Conservation (phyloP, 1,284 basidiomycete species). For the Earliella scabrosa region DNA sequence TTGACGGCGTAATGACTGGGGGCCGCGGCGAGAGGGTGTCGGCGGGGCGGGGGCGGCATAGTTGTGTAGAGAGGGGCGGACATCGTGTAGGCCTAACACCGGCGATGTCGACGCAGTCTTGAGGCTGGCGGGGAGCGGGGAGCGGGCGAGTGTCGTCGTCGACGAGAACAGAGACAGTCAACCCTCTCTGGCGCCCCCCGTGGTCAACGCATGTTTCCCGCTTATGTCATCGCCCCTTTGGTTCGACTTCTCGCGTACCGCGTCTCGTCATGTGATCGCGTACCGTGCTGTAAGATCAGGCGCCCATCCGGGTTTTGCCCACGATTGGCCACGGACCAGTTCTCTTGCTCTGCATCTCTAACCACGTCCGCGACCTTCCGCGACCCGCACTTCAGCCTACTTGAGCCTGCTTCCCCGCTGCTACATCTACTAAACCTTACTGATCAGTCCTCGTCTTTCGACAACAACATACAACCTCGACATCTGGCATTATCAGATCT, state of each 20-base stretch:
- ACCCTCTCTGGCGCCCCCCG: constrained; percentile 2
- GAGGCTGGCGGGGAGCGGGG: constrained; percentile 4
- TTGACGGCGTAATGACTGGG: constrained; percentile 34
- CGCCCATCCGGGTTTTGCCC: too few relatives aligned
- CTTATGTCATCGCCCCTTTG: constrained; percentile 28
- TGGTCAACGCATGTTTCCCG: constrained; percentile 22
- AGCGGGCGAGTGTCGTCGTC: not conserved
- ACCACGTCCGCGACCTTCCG: too few relatives aligned
- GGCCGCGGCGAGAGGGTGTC: constrained; percentile 39
- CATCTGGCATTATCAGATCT: too few relatives aligned
- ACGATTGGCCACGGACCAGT: too few relatives aligned
- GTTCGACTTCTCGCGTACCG: constrained; percentile 25
- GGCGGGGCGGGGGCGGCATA: constrained; percentile 33
- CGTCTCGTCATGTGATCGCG: constrained; percentile 20
- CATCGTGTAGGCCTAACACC: constrained; percentile 39
- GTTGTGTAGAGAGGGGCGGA: constrained; percentile 29
- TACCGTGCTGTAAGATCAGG: too few relatives aligned
- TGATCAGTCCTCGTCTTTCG: too few relatives aligned
- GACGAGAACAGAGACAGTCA: constrained; percentile 3
- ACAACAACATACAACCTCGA: too few relatives aligned
- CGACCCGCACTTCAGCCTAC: too few relatives aligned
- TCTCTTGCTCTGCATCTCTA: too few relatives aligned
- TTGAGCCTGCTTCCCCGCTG: too few relatives aligned
- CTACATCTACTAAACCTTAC: too few relatives aligned
- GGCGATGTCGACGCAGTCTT: constrained; percentile 26